Percentiles rank a stretch among this genome's conserved stretches.
Conservation (phyloP, 768 basidiomycete species). For the Clathrus columnatus region DNA sequence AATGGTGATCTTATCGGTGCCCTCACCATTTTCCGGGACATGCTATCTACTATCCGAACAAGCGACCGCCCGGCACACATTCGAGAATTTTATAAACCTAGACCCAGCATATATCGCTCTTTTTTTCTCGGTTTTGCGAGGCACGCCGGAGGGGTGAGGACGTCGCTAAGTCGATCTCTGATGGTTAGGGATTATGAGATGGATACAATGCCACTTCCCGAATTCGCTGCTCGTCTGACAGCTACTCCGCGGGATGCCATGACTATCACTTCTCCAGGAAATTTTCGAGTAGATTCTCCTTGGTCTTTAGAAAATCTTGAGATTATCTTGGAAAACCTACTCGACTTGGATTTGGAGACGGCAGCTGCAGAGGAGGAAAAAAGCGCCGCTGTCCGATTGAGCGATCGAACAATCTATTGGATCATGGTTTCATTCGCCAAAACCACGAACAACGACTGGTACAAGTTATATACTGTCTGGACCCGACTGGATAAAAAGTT, state of each 20-base stretch:
- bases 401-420: slow-evolving; percentile 49
- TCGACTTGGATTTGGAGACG: slow-evolving; percentile 33
- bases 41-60: slow-evolving; percentile 33
- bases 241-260: background rate
- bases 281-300: background rate
- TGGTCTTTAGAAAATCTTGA: slow-evolving; percentile 57
- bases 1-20: slow-evolving; percentile 53
- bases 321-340: slow-evolving; percentile 51
- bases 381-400: slow-evolving; percentile 24
- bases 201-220: slow-evolving; percentile 1
- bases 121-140: slow-evolving; percentile 69
- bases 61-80: background rate
- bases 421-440: slow-evolving; percentile 56
- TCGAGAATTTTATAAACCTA: slow-evolving; percentile 30
- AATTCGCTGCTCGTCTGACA: slow-evolving; percentile 4
- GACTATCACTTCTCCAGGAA: background rate
- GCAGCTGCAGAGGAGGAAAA: slow-evolving; percentile 25
- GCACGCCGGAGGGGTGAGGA: slow-evolving; percentile 34
- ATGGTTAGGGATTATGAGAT: background rate
- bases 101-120: slow-evolving; percentile 51
- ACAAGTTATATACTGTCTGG: slow-evolving; percentile 49
- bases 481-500: slow-evolving; percentile 47
- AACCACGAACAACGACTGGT: slow-evolving; percentile 44
- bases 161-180: slow-evolving; percentile 14
- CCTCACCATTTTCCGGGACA: slow-evolving; percentile 55